Percentiles rank a stretch among this genome's conserved stretches.
Conservation (phyloP, 2,329 filamentous ascomycete species). For the Elsinoe arachidis region DNA sequence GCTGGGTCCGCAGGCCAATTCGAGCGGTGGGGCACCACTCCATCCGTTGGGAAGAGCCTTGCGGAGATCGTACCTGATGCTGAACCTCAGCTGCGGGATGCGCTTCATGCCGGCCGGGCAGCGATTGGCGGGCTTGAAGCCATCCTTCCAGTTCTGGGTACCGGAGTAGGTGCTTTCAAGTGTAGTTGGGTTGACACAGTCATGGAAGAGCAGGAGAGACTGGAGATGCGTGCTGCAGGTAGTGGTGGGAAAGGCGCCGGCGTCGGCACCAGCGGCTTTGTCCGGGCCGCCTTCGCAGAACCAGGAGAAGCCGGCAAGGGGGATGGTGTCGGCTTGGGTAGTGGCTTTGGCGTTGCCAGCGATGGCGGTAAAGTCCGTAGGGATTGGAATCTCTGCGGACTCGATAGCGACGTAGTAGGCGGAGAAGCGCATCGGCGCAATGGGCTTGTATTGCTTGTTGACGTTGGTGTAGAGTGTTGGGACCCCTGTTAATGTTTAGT, state of each 20-base stretch:
- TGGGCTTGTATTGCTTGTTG: constrained; percentile 40
- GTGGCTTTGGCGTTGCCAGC: constrained; percentile 34
- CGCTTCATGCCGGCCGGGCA: constrained; percentile 38
- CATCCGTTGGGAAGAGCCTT: constrained; percentile 37
- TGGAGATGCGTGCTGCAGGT: constrained; percentile 39
- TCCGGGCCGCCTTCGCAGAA: constrained; percentile 28
- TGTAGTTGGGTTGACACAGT: constrained; percentile 34
- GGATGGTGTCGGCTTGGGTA: constrained; percentile 21
- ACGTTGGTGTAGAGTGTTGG: constrained; percentile 38
- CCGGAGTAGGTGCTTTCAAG: constrained; percentile 28
- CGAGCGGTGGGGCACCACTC: constrained; percentile 36
- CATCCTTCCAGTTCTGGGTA: constrained; percentile 22
- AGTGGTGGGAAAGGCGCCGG: constrained; percentile 26
- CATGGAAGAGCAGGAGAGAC: constrained; percentile 37
- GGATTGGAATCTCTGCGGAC: constrained; percentile 37
- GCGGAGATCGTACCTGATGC: constrained; percentile 40
- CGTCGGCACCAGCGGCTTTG: constrained; percentile 1
- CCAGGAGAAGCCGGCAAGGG: constrained; percentile 26
- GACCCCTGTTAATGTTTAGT: constrained; percentile 25
- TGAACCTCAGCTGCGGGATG: constrained; percentile 42
- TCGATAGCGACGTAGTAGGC: constrained; percentile 40
- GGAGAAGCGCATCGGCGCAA: constrained; percentile 38
- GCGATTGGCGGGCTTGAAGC: constrained; percentile 21
- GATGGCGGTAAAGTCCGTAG: constrained; percentile 36
- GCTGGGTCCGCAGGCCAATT: constrained; percentile 35